phyloP scores from a whole-genome alignment of 495 filamentous ascomycete species.

The Chaetomium fimeti region DNA sequence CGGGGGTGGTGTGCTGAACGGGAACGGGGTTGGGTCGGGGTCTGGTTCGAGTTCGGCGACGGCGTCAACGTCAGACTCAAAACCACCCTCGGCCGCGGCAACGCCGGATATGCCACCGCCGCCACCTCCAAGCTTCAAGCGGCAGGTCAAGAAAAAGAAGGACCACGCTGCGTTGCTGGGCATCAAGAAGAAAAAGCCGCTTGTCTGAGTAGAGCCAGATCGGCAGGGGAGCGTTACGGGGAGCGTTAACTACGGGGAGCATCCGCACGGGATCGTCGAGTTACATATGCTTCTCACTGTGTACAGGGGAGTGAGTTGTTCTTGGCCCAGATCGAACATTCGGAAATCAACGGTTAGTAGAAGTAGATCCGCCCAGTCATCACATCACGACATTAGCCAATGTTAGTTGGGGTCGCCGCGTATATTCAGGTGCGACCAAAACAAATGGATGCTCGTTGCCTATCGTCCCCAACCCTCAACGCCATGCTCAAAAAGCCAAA shows the following conservation, averaged over 20 bases:
- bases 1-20: background rate
- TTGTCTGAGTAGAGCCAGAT: slow-evolving; percentile 8
- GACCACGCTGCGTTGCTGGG: slow-evolving; percentile 67
- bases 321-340: background rate
- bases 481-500: slow-evolving; percentile 19
- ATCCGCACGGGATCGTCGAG: background rate
- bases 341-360: background rate
- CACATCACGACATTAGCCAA: background rate
- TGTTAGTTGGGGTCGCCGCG: background rate
- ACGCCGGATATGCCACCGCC: slow-evolving; percentile 30
- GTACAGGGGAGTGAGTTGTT: slow-evolving; percentile 1
- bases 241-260: background rate
- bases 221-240: background rate
- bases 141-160: slow-evolving; percentile 82
- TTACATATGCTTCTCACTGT: background rate
- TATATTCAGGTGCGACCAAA: background rate
- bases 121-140: slow-evolving; percentile 70
- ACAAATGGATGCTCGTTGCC: background rate
- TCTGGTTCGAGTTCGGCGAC: slow-evolving; percentile 32
- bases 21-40: slow-evolving; percentile 19
- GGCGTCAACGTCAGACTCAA: slow-evolving; percentile 23
- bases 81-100: slow-evolving; percentile 18
- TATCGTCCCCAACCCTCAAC: slow-evolving; percentile 10
- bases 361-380: background rate
- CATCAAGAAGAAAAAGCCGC: slow-evolving; percentile 81